A percentile compares a stretch with the other conserved stretches of the same genome.
phyloP scores from a whole-genome alignment of 148 eudicot species.

The Persicaria maculosa region DNA sequence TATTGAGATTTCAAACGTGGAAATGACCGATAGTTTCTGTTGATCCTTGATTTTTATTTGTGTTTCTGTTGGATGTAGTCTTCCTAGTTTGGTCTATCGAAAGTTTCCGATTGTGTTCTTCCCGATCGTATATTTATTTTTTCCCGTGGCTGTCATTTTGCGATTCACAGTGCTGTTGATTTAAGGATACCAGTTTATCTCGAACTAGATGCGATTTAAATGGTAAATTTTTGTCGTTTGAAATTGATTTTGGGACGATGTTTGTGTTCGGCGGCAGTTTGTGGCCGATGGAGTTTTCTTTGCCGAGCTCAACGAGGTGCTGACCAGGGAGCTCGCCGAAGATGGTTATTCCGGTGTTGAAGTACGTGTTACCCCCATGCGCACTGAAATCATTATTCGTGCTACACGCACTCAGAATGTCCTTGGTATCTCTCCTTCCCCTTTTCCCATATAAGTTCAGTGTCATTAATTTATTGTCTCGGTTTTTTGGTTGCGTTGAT shows the following conservation, averaged over 20 bases:
- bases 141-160: too few species aligned
- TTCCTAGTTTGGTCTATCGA: too few species aligned
- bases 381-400: conserved; percentile 79
- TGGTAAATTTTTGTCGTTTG: neutral
- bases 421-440: conserved; percentile 32
- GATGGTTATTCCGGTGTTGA: too few species aligned
- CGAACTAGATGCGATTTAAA: neutral
- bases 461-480: neutral
- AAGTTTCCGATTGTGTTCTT: too few species aligned
- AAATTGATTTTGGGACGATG: neutral
- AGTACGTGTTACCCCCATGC: conserved; percentile 56
- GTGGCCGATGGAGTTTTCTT: conserved; percentile 79
- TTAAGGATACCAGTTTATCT: too few species aligned
- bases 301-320: conserved; percentile 10
- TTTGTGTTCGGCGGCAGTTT: conserved; percentile 24
- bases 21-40: too few species aligned
- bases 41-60: too few species aligned
- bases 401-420: conserved; percentile 86
- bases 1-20: too few species aligned
- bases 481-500: neutral
- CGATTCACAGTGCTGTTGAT: too few species aligned
- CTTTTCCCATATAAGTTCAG: neutral
- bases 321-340: too few species aligned
- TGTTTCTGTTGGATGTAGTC: too few species aligned
- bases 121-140: too few species aligned